Conservation (phyloP, 768 basidiomycete genomes). For the Bullera alba region DNA sequence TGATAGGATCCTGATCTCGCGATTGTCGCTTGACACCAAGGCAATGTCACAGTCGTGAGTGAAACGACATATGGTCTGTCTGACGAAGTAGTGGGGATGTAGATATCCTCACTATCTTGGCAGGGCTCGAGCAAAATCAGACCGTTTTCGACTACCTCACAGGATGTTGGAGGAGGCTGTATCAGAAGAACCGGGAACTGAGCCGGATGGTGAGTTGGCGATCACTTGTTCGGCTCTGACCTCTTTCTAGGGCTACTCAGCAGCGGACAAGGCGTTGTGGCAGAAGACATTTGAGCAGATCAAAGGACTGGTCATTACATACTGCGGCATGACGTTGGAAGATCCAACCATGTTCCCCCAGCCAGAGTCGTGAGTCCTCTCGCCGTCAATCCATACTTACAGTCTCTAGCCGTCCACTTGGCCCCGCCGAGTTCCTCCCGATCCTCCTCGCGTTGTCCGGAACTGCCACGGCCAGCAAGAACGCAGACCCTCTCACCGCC, state of each 20-base stretch:
- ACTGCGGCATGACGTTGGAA: constrained; percentile 79
- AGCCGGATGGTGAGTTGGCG: constrained; percentile 14
- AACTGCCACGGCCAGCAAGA: constrained; percentile 51
- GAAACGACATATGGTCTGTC: constrained; percentile 47
- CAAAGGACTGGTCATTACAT: constrained; percentile 76
- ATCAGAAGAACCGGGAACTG: constrained; percentile 47
- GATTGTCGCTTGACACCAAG: constrained; percentile 68
- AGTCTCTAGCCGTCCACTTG: constrained; percentile 57
- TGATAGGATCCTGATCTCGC: constrained; percentile 74
- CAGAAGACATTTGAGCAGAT: constrained; percentile 62
- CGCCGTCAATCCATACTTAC: not conserved
- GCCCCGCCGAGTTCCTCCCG: constrained; percentile 70
- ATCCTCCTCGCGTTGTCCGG: constrained; percentile 66
- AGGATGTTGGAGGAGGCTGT: constrained; percentile 85
- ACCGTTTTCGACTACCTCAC: constrained; percentile 85
- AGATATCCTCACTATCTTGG: constrained; percentile 47
- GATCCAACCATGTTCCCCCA: constrained; percentile 94
- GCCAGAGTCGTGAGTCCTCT: constrained; percentile 50
- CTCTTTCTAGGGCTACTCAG: constrained; percentile 53
- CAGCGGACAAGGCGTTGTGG: constrained; percentile 54
- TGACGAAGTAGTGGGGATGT: constrained; percentile 49
- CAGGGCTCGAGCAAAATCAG: constrained; percentile 67
- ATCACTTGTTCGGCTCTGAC: constrained; percentile 1
- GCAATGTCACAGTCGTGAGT: constrained; percentile 21
- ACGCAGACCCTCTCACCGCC: constrained; percentile 53